Evolutionary conservation across 768 basidiomycete genomes (phyloP), one percentile per base, ranked within the genome.

Genomic region (Mycena chlorophos): DNA sequence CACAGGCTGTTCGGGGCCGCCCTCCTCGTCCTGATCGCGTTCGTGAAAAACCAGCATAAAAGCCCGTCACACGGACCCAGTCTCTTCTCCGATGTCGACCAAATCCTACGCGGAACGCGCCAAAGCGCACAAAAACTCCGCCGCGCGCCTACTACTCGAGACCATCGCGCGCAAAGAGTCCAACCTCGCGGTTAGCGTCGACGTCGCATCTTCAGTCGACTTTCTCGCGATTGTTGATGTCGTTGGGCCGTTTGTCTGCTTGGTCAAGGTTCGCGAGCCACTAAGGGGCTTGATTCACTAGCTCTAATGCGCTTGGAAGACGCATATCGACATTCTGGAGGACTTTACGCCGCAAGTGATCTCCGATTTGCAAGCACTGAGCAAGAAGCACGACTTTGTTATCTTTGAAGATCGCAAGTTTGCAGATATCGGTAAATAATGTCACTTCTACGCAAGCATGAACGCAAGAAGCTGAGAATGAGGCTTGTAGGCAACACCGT

Each of bases 331-430:
- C 71, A 89, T 99, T 62, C 79, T 99, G 54, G 88, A 94, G 63
- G 94, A 98, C 73, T 98, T 94, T 69, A 84, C 94, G 42, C 70
- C 75, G 10, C 80, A 79, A 5, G 72, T 98, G 43, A 83, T 95
- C 53, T 75, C 83, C 38, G 77, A 79, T 40, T 78, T 99, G 38
- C 79, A 84, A 56, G 76, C 78, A 30, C 82, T 98, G 5, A 86
- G 88, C 66, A 66, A 72, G 43, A 87, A 89, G 68, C 85, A 97
- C 60, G 92, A 97, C 66, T 99, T 98, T 74, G 71, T 96, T 50
- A 94, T 98, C 64, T 99, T 98, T 64, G 97, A 98, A 75, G 97
- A 99, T 75, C 80, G 97, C 61, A 99, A 99, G 72, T 99, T 99
- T 65, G 96, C 97, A 3, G 97, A 99, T 71, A 98, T 99, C 50